A percentile compares a stretch with the other conserved stretches of the same genome.
Conservation (phyloP, 2,329 filamentous ascomycete species). For the Tolypocladium sp. region DNA sequence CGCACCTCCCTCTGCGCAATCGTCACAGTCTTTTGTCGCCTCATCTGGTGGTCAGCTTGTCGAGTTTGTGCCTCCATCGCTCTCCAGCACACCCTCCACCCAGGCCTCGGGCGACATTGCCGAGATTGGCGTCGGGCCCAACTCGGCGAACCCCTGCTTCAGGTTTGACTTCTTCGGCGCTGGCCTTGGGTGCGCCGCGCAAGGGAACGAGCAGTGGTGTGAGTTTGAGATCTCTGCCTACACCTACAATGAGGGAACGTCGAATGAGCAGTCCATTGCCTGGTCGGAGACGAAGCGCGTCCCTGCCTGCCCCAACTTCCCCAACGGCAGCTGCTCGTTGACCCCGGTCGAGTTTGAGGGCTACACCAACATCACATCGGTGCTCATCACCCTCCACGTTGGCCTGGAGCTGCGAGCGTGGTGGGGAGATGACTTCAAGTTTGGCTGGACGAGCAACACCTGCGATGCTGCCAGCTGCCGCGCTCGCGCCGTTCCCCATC, state of each 20-base stretch:
- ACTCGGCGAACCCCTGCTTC: slow-evolving; percentile 26
- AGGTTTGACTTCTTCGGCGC: slow-evolving; percentile 29
- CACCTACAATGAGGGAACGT: slow-evolving; percentile 20
- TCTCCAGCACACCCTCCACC: slow-evolving; percentile 14
- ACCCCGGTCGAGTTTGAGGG: slow-evolving; percentile 25
- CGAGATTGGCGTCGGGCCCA: slow-evolving; percentile 29
- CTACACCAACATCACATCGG: slow-evolving; percentile 28
- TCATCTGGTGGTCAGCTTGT: slow-evolving; percentile 30
- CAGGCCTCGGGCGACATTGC: slow-evolving; percentile 23
- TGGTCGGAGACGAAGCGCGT: slow-evolving; percentile 30
- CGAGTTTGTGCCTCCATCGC: slow-evolving; percentile 28
- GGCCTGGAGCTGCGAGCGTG: slow-evolving; percentile 26
- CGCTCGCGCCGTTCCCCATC: slow-evolving; percentile 11
- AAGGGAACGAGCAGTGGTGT: slow-evolving; percentile 25
- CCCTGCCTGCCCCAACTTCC: slow-evolving; percentile 26
- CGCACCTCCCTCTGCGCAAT: slow-evolving; percentile 22
- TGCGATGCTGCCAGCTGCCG: slow-evolving; percentile 29
- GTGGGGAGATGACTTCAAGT: slow-evolving; percentile 31
- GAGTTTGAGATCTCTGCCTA: slow-evolving; percentile 33
- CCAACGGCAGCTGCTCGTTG: slow-evolving; percentile 22
- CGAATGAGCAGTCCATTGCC: slow-evolving; percentile 25
- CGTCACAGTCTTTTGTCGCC: slow-evolving; percentile 22
- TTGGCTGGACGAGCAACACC: slow-evolving; percentile 32
- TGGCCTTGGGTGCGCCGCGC: slow-evolving; percentile 27
- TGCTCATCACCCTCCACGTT: slow-evolving; percentile 27